Base-by-base conservation (phyloP, 2,329 filamentous ascomycete genomes). In the Talaromyces sp. region DNA sequence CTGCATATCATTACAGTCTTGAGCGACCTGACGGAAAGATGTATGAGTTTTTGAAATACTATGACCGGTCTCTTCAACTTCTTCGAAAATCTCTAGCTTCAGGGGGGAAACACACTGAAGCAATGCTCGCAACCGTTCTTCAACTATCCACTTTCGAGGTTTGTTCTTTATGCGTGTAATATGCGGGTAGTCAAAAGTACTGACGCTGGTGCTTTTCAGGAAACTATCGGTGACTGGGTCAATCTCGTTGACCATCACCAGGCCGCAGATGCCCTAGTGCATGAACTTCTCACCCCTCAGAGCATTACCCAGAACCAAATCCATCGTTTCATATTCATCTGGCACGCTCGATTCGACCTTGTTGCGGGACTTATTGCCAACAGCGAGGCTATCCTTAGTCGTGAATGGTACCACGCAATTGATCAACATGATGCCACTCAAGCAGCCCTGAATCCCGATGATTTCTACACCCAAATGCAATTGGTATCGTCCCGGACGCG, bases 71-170 rank as follows among this genome's bases (percentile, higher is more conserved):
- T 10, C 88, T 99, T 29, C 88, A 84, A 1, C 77, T 91, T 27
- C 81, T 99, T 19, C 81, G 95, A 9, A 81, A 82, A 35, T 88
- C 86, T 4, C 77, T 97, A 19, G 85, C 86, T 63, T 86, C 83
- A 58, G 87, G 86, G 60, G 87, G 91, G 64, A 85, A 85, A 62
- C 87, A 90, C 65, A 88, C 79, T 35, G 81, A 92, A 55, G 84
- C 88, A 7, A 96, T 88, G 0, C 79, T 97, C 32, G 74, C 97
- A 62, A 95, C 93, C 0, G 92, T 97, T 21, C 78, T 99, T 48
- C 92, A 97, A 69, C 83, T 97, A 55, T 92, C 92, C 59, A 95
- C 91, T 3, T 94, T 97, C 59, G 94, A 99, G 84, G 92, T 95
- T 80, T 69, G 79, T 64, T 19, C 31, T 11, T 48, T 41, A 10